A percentile compares a stretch with the other conserved stretches of the same genome.
Conservation (phyloP, 2,329 filamentous ascomycete species). For the Aspergillus sp. region DNA sequence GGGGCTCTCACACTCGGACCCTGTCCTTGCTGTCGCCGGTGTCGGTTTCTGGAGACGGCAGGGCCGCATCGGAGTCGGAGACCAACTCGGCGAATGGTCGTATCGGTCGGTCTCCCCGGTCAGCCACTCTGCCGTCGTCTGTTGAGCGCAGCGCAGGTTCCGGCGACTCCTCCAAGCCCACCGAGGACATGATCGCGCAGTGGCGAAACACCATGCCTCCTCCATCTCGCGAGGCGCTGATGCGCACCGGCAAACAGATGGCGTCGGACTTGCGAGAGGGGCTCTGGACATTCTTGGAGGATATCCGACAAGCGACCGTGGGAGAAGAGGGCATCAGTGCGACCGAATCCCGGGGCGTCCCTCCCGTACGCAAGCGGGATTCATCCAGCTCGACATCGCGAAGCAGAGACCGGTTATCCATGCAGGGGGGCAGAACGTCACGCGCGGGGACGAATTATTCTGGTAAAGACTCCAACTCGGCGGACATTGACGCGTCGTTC, state of each 20-base stretch:
- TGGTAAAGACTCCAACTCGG: constrained; percentile 45
- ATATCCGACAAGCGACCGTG: constrained; percentile 91
- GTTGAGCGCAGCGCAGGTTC: constrained; percentile 35
- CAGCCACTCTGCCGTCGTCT: constrained; percentile 45
- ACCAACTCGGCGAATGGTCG: constrained; percentile 25
- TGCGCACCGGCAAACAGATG: constrained; percentile 70
- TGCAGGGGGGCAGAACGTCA: constrained; percentile 28
- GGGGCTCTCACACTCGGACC: constrained; percentile 64
- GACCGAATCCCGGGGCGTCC: constrained; percentile 41
- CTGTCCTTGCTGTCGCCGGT: constrained; percentile 78
- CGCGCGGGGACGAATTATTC: constrained; percentile 37
- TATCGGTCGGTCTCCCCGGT: constrained; percentile 40
- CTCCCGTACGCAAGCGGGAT: constrained; percentile 34
- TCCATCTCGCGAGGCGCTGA: constrained; percentile 53
- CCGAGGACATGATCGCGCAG: constrained; percentile 40
- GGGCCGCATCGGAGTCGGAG: constrained; percentile 20
- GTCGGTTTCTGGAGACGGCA: constrained; percentile 23
- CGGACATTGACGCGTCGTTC: constrained; percentile 49
- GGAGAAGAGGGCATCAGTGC: constrained; percentile 83
- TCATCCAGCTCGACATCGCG: constrained; percentile 32
- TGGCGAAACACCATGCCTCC: constrained; percentile 47
- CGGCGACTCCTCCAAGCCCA: constrained; percentile 24
- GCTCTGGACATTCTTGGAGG: constrained; percentile 91
- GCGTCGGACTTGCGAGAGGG: constrained; percentile 87
- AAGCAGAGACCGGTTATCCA: constrained; percentile 36